phyloP scores from a whole-genome alignment of 1,284 basidiomycete species.

The Porphyrellus sp. region DNA sequence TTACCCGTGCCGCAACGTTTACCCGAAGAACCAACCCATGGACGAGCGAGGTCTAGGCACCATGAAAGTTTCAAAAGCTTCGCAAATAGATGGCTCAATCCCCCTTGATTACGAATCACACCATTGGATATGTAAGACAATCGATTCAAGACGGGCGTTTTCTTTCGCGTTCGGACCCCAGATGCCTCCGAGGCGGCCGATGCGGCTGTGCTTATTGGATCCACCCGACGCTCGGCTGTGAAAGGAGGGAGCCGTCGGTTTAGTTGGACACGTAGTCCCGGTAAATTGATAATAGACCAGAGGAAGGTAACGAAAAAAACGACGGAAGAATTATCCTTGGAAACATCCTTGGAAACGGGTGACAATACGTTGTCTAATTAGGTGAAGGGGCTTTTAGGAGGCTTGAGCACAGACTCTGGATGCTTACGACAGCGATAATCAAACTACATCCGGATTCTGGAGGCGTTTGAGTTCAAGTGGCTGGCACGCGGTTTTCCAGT shows the following conservation, averaged over 20 bases:
- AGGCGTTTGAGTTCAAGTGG: background rate
- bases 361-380: slow-evolving; percentile 1
- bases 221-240: slow-evolving; percentile 17
- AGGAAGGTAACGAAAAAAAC: background rate
- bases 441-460: background rate
- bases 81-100: background rate
- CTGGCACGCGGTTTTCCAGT: background rate
- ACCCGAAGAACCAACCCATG: background rate
- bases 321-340: background rate
- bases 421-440: slow-evolving; percentile 16
- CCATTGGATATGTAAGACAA: slow-evolving; percentile 2
- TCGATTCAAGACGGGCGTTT: slow-evolving; percentile 1
- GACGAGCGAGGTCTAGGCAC: background rate
- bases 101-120: slow-evolving; percentile 14
- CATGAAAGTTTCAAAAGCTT: background rate
- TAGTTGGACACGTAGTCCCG: background rate
- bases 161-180: slow-evolving; percentile 7
- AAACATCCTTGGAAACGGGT: slow-evolving; percentile 2
- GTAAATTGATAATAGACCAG: background rate
- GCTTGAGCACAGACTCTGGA: slow-evolving; percentile 4
- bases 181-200: slow-evolving; percentile 11
- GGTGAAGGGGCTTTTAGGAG: slow-evolving; percentile 15
- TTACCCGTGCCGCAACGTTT: slow-evolving; percentile 6
- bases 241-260: background rate
- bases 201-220: slow-evolving; percentile 16